phyloP scores from a whole-genome alignment of 208 protist species.

The Acanthamoeba royreba region DNA sequence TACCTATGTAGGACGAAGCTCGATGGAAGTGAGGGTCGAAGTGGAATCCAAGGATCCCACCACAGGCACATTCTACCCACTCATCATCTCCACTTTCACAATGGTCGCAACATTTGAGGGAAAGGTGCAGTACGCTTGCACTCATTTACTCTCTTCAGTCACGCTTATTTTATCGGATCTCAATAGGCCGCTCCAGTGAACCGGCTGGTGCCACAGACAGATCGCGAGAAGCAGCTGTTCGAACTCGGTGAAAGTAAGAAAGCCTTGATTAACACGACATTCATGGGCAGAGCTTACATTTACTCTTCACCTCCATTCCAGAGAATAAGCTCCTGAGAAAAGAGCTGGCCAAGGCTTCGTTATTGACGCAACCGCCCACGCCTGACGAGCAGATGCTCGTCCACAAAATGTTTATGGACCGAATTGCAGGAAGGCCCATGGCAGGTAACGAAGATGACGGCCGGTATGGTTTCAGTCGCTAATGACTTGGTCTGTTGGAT shows the following conservation, averaged over 20 bases:
- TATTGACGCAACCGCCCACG: conserved; percentile 13
- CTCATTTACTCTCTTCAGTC: neutral
- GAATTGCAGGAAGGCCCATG: neutral
- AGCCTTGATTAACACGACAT: neutral
- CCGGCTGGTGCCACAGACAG: neutral
- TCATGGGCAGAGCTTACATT: neutral
- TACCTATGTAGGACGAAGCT: conserved; percentile 30
- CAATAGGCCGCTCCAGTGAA: neutral
- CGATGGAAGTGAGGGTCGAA: conserved; percentile 31
- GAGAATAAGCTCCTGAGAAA: conserved; percentile 17
- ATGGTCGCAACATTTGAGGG: conserved; percentile 37
- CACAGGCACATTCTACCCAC: neutral
- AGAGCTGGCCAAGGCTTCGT: neutral
- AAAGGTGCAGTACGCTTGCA: neutral
- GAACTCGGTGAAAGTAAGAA: neutral
- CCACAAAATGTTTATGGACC: conserved; percentile 16
- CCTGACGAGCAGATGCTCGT: conserved; percentile 10
- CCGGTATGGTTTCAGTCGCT: neutral
- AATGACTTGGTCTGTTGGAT: too few species aligned
- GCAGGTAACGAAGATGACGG: neutral
- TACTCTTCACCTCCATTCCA: neutral
- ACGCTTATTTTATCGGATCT: neutral
- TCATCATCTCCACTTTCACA: conserved; percentile 31
- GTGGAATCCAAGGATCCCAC: conserved; percentile 28
- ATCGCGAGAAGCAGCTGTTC: conserved; percentile 31